Percentiles rank a stretch among this genome's conserved stretches.
Conservation (phyloP, 108 stramenopile genomes). For the Skeletonema costatum region DNA sequence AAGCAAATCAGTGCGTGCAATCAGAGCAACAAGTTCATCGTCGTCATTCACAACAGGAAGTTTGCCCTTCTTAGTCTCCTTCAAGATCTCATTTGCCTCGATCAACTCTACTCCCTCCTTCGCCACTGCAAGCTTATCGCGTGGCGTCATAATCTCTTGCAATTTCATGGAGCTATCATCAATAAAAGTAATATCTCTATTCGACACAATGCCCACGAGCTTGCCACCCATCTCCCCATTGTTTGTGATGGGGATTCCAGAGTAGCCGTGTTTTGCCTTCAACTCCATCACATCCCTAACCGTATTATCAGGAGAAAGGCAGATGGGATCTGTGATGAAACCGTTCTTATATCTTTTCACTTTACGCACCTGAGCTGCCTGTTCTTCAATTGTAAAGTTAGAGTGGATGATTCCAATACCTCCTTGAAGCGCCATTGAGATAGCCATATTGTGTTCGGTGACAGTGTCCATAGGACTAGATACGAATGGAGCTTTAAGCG, state of each 20-base stretch:
- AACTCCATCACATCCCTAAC: slow-evolving; percentile 87
- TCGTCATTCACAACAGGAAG: slow-evolving; percentile 97
- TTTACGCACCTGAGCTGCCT: slow-evolving; percentile 89
- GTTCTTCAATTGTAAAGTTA: slow-evolving; percentile 93
- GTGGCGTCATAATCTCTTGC: slow-evolving; percentile 93
- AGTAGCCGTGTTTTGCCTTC: slow-evolving; percentile 89
- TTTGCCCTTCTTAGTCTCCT: slow-evolving; percentile 97
- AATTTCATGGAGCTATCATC: slow-evolving; percentile 82
- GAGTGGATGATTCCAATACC: slow-evolving; percentile 99
- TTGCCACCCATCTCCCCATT: slow-evolving; percentile 97
- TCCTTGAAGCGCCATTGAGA: slow-evolving; percentile 98
- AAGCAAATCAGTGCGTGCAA: slow-evolving; percentile 97
- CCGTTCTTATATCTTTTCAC: slow-evolving; percentile 99
- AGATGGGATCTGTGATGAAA: slow-evolving; percentile 98
- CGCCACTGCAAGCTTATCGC: slow-evolving; percentile 85
- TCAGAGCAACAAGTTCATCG: slow-evolving; percentile 96
- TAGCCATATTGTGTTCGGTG: slow-evolving; percentile 96
- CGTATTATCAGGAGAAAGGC: slow-evolving; percentile 91
- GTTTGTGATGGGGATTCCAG: slow-evolving; percentile 98
- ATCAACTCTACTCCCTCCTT: slow-evolving; percentile 89
- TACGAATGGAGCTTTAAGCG: slow-evolving; percentile 93
- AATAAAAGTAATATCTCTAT: slow-evolving; percentile 96
- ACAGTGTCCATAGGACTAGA: slow-evolving; percentile 99
- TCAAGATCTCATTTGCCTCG: slow-evolving; percentile 97
- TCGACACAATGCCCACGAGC: slow-evolving; percentile 97